A percentile compares a stretch with the other conserved stretches of the same genome.
Evolutionary conservation across 202 grass and related monocot species (phyloP).

Genomic region (Schoenoplectus tabernaemontani): DNA sequence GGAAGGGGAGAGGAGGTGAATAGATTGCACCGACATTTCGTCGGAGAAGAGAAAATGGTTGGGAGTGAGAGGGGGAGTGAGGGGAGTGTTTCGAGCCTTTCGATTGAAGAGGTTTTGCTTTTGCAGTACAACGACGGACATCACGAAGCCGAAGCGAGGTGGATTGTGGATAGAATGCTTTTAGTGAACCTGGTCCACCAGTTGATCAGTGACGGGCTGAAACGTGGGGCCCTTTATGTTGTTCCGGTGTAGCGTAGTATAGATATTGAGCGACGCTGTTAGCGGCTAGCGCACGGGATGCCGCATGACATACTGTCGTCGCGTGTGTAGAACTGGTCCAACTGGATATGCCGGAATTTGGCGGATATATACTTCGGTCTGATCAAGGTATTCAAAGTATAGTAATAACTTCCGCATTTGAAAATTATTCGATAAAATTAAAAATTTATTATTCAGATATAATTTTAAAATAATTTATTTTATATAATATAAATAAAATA

Average conservation of each 20-base stretch:
- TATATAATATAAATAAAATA: too few relatives aligned
- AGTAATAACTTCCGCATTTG: too few relatives aligned
- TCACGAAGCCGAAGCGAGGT: conserved; percentile 13
- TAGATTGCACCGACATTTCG: conserved; percentile 21
- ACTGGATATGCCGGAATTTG: neutral
- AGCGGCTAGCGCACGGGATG: too few relatives aligned
- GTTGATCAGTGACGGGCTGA: too few relatives aligned
- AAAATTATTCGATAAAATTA: too few relatives aligned
- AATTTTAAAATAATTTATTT: too few relatives aligned
- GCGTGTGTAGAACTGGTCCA: too few relatives aligned
- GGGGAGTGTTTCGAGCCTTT: neutral
- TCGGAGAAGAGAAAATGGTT: neutral
- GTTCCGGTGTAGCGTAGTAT: too few relatives aligned
- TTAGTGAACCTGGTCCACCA: neutral
- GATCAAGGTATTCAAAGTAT: neutral
- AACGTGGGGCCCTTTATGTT: neutral
- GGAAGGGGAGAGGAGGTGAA: conserved; percentile 29
- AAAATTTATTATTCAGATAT: too few relatives aligned
- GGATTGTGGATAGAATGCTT: neutral
- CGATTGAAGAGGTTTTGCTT: neutral
- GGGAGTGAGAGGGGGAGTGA: neutral
- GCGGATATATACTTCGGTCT: neutral
- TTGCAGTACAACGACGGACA: conserved; percentile 18
- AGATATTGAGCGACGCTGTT: too few relatives aligned
- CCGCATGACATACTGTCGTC: neutral